Evolutionary conservation across 169 alveolate genomes (phyloP).

Genomic region (Plasmodium sp.): DNA sequence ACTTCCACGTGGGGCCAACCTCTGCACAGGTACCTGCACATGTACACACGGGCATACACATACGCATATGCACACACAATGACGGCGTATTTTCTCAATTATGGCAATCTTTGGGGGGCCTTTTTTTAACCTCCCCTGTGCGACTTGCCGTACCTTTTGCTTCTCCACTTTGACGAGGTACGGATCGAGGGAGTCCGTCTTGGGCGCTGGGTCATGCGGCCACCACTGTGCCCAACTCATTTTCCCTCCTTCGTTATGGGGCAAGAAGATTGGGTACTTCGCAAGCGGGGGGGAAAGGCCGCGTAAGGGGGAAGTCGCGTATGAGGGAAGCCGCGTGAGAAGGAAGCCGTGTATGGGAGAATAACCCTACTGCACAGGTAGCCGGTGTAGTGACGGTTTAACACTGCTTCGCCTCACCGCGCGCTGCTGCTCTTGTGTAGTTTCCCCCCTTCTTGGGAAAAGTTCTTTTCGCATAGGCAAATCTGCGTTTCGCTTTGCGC

Average conservation of each 20-base stretch:
- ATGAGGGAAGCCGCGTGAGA: neutral
- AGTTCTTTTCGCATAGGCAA: neutral
- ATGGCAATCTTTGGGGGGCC: neutral
- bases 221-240: constrained; percentile 88
- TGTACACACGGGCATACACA: neutral
- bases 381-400: neutral
- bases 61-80: neutral
- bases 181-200: constrained; percentile 82
- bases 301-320: neutral
- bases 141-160: constrained; percentile 76
- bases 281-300: neutral
- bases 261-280: neutral
- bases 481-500: neutral
- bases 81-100: neutral
- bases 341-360: neutral
- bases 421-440: neutral
- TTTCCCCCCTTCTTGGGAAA: neutral
- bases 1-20: neutral
- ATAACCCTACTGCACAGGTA: neutral
- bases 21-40: neutral
- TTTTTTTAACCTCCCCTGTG: neutral
- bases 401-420: neutral
- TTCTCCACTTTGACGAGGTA: constrained; percentile 80
- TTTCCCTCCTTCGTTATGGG: neutral
- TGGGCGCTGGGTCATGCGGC: constrained; percentile 87